Evolutionary conservation across 1,284 basidiomycete genomes (phyloP).

Genomic region (Lentinula novae-zelandiae): DNA sequence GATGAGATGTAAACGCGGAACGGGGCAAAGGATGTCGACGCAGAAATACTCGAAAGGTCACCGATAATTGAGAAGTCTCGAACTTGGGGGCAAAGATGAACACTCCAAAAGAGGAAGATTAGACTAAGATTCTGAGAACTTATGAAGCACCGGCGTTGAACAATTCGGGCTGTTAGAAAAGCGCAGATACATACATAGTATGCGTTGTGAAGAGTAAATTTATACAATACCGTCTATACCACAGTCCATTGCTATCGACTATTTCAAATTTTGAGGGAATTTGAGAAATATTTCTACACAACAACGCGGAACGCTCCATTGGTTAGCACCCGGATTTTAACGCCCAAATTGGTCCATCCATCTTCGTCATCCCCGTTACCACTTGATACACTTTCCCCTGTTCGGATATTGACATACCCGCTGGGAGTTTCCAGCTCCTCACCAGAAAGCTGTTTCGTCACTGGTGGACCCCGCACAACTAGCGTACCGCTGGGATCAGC

Average conservation of each 20-base stretch:
- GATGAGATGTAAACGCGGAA: too few relatives aligned
- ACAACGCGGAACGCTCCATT: slow-evolving; percentile 53
- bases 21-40: too few relatives aligned
- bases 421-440: slow-evolving; percentile 24
- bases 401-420: slow-evolving; percentile 30
- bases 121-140: too few relatives aligned
- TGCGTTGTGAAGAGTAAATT: neutral
- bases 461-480: slow-evolving; percentile 46
- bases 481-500: slow-evolving; percentile 50
- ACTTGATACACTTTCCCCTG: slow-evolving; percentile 14
- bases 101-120: too few relatives aligned
- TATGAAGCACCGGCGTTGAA: too few relatives aligned
- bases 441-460: slow-evolving; percentile 46
- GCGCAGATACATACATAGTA: neutral
- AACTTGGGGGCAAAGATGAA: too few relatives aligned
- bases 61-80: too few relatives aligned
- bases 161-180: neutral
- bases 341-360: slow-evolving; percentile 49
- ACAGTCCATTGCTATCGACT: neutral
- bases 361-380: slow-evolving; percentile 29
- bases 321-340: slow-evolving; percentile 46
- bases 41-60: too few relatives aligned
- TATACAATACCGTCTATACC: neutral
- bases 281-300: neutral
- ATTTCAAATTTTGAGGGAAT: neutral